Percentiles rank a stretch among this genome's conserved stretches.
These are phyloP conservation scores for Oehlia diaphana DNA, from an alignment of 192 early-diverging fungal genomes.

Conservation along the genomic window DNA sequence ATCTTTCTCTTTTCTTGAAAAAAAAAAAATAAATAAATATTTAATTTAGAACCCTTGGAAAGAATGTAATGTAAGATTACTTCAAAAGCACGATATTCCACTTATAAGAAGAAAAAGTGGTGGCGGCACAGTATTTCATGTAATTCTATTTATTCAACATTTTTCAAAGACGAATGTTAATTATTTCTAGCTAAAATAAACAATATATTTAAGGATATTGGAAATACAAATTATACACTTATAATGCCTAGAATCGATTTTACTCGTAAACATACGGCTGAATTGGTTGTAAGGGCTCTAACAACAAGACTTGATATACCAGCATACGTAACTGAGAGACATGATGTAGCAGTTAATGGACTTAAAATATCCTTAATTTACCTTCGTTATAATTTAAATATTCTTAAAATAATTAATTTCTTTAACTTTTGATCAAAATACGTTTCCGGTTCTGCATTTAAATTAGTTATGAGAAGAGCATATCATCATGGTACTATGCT, in stretches of 20 bases:
- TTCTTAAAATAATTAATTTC: slow-evolving; percentile 1
- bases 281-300: slow-evolving; percentile 75
- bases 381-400: background rate
- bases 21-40: background rate
- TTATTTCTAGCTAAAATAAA: too few species aligned
- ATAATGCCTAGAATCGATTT: slow-evolving; percentile 89
- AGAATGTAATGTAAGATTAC: slow-evolving; percentile 80
- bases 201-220: slow-evolving; percentile 65
- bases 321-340: slow-evolving; percentile 79
- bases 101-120: slow-evolving; percentile 88
- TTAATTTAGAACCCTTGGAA: slow-evolving; percentile 86
- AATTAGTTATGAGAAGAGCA: slow-evolving; percentile 75
- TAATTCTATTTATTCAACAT: slow-evolving; percentile 32
- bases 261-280: slow-evolving; percentile 69
- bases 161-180: background rate
- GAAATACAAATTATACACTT: slow-evolving; percentile 94
- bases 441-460: slow-evolving; percentile 94
- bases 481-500: slow-evolving; percentile 99
- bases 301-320: slow-evolving; percentile 70
- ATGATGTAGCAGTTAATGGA: slow-evolving; percentile 85
- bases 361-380: slow-evolving; percentile 60
- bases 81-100: slow-evolving; percentile 68
- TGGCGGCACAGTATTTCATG: slow-evolving; percentile 95
- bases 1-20: slow-evolving; percentile 4
- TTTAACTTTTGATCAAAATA: slow-evolving; percentile 25